A percentile compares a stretch with the other conserved stretches of the same genome.
phyloP scores from a whole-genome alignment of 192 early-diverging fungal species.

The Rhizophlyctis rosea region DNA sequence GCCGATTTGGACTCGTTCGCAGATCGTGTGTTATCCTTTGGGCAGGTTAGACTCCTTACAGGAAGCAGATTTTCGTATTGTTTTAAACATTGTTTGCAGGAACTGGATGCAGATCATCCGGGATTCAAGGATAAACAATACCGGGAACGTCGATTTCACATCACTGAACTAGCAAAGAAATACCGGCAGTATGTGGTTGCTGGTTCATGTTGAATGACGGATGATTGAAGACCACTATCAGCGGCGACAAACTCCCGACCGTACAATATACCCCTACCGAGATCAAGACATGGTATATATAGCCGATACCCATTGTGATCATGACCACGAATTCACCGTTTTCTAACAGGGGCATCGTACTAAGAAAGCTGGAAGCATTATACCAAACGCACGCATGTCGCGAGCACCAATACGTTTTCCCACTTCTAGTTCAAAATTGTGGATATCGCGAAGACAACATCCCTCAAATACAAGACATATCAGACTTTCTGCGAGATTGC shows the following conservation, averaged over 20 bases:
- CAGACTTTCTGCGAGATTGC: slow-evolving; percentile 87
- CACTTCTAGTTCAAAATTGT: slow-evolving; percentile 87
- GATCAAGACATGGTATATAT: slow-evolving; percentile 75
- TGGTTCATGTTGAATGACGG: not conserved
- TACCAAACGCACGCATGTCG: slow-evolving; percentile 87
- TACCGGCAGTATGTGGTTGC: slow-evolving; percentile 48
- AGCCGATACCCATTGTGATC: slow-evolving; percentile 29
- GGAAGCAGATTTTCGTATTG: slow-evolving; percentile 7
- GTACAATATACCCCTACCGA: slow-evolving; percentile 81
- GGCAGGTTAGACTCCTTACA: slow-evolving; percentile 62
- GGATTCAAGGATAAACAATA: slow-evolving; percentile 86
- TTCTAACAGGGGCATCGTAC: slow-evolving; percentile 42
- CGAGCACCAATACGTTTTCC: slow-evolving; percentile 87
- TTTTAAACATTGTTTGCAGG: slow-evolving; percentile 24
- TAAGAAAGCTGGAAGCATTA: slow-evolving; percentile 68
- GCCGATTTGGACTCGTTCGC: slow-evolving; percentile 89
- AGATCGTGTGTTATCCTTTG: slow-evolving; percentile 88
- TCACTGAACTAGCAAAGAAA: slow-evolving; percentile 79
- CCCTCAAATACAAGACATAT: slow-evolving; percentile 87
- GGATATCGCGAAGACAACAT: slow-evolving; percentile 79
- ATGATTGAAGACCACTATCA: slow-evolving; percentile 17
- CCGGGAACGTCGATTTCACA: slow-evolving; percentile 76
- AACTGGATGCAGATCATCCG: slow-evolving; percentile 77
- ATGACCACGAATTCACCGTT: not conserved
- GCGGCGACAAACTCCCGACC: slow-evolving; percentile 74